phyloP scores from a whole-genome alignment of 768 basidiomycete species.

The Termitomyces heimii region DNA sequence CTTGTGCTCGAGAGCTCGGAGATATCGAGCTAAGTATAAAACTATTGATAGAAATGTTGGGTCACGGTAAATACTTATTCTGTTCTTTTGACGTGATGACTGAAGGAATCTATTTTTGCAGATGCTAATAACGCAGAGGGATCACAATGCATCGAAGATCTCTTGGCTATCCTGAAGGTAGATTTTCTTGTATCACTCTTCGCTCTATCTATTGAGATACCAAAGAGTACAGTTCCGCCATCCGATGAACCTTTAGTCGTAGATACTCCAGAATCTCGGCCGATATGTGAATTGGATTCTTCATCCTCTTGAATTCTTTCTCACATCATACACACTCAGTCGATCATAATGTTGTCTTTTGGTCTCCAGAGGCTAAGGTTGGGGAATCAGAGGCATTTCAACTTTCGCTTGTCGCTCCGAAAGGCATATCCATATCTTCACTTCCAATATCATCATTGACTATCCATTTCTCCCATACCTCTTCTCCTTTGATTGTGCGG shows the following conservation, averaged over 20 bases:
- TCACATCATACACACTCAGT: conserved; percentile 36
- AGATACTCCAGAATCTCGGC: conserved; percentile 56
- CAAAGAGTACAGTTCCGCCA: conserved; percentile 66
- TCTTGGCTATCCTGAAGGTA: conserved; percentile 71
- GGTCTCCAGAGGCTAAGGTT: conserved; percentile 56
- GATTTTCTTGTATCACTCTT: conserved; percentile 3
- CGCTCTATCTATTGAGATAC: neutral
- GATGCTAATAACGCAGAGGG: conserved; percentile 39
- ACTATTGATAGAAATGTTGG: conserved; percentile 80
- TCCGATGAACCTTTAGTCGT: conserved; percentile 53
- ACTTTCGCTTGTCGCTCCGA: conserved; percentile 52
- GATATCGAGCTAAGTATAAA: conserved; percentile 73
- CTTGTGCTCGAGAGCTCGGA: conserved; percentile 72
- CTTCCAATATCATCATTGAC: conserved; percentile 58
- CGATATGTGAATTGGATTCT: conserved; percentile 48
- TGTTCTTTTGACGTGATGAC: neutral
- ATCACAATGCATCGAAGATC: conserved; percentile 50
- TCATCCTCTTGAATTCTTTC: conserved; percentile 1
- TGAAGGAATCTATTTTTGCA: conserved; percentile 10
- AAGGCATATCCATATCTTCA: conserved; percentile 38
- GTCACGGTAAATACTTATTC: conserved; percentile 49
- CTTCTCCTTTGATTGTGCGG: conserved; percentile 45
- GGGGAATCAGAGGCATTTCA: conserved; percentile 70
- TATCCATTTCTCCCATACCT: conserved; percentile 48
- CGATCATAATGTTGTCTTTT: conserved; percentile 62